Conservation (phyloP, 305 asterid species). For the Petunia hybrid region DNA sequence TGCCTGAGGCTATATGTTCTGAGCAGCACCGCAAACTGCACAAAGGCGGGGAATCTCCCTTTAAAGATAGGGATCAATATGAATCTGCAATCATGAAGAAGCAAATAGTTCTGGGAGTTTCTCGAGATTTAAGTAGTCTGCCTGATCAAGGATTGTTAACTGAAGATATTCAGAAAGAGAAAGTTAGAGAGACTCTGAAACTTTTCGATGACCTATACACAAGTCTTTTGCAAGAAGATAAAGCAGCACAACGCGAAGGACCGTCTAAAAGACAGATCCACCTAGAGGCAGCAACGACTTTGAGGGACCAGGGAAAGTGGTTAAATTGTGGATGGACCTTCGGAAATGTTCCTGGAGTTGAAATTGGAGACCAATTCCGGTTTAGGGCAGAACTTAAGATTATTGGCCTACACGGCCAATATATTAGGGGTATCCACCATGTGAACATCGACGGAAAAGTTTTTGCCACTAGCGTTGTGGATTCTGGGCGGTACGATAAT, state of each 20-base stretch:
- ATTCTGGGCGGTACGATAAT: slow-evolving; percentile 52
- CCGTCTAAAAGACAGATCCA: slow-evolving; percentile 7
- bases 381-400: slow-evolving; percentile 44
- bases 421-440: slow-evolving; percentile 34
- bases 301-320: slow-evolving; percentile 39
- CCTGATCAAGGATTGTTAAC: slow-evolving; percentile 33
- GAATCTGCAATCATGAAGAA: neutral
- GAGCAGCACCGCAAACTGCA: neutral
- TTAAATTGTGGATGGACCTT: slow-evolving; percentile 11
- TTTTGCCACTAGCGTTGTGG: slow-evolving; percentile 42
- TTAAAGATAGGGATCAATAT: neutral
- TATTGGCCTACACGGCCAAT: slow-evolving; percentile 43
- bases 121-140: neutral
- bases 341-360: slow-evolving; percentile 51
- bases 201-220: slow-evolving; percentile 29
- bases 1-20: neutral
- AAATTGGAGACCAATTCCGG: slow-evolving; percentile 42
- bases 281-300: slow-evolving; percentile 38
- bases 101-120: neutral
- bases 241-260: slow-evolving; percentile 13
- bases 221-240: slow-evolving; percentile 29
- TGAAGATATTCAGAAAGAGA: slow-evolving; percentile 24
- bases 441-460: neutral
- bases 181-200: slow-evolving; percentile 33
- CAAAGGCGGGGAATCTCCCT: neutral